phyloP scores from a whole-genome alignment of 2,329 filamentous ascomycete species.

The Alternaria rosae region DNA sequence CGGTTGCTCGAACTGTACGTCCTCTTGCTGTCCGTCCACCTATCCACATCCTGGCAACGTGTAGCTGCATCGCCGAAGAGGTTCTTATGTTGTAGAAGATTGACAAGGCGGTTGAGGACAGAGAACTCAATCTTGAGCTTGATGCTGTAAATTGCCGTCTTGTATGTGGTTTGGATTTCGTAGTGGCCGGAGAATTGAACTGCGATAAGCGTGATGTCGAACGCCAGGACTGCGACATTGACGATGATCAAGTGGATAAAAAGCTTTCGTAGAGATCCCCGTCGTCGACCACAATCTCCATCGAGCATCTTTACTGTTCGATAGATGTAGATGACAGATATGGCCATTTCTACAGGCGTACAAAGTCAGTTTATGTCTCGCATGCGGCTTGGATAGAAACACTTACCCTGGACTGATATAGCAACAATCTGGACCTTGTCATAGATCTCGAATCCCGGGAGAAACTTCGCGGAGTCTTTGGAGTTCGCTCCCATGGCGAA shows the following conservation, averaged over 20 bases:
- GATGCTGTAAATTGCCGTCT: constrained; percentile 51
- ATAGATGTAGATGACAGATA: constrained; percentile 26
- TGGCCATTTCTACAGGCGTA: constrained; percentile 26
- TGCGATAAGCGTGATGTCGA: constrained; percentile 50
- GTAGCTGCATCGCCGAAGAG: neutral
- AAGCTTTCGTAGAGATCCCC: constrained; percentile 6
- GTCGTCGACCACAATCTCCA: constrained; percentile 10
- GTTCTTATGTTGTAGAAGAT: constrained; percentile 5
- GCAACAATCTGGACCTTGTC: constrained; percentile 49
- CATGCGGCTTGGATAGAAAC: neutral
- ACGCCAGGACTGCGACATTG: constrained; percentile 48
- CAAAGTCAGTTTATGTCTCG: neutral
- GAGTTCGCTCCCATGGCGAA: constrained; percentile 60
- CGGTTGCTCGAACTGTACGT: neutral
- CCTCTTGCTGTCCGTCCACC: neutral
- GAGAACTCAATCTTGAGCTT: constrained; percentile 62
- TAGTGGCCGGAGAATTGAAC: constrained; percentile 50
- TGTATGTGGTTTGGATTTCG: constrained; percentile 49
- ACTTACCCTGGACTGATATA: constrained; percentile 39
- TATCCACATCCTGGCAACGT: neutral
- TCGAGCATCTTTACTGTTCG: constrained; percentile 16
- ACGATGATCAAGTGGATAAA: constrained; percentile 42
- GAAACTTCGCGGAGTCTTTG: constrained; percentile 34
- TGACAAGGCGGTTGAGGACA: constrained; percentile 53
- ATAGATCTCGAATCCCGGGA: constrained; percentile 41